Evolutionary conservation across 2,329 filamentous ascomycete species (phyloP).

Genomic region (Arthrocladium fulminans): DNA sequence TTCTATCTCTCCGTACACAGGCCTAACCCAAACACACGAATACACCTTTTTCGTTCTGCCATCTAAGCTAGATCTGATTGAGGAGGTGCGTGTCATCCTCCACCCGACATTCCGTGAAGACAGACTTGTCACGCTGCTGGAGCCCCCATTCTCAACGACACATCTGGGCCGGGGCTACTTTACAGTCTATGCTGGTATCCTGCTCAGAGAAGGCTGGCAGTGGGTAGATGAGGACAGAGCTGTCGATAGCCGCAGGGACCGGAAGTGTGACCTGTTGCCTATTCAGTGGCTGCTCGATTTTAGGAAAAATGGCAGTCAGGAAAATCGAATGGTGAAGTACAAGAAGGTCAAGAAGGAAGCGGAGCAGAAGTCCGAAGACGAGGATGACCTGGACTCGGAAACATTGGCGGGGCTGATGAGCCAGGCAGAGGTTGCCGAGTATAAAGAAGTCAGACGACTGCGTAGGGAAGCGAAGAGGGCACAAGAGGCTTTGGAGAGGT

Average conservation of each 20-base stretch:
- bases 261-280: slow-evolving; percentile 15
- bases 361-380: neutral
- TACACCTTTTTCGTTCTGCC: slow-evolving; percentile 22
- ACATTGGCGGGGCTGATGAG: neutral
- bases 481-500: no score
- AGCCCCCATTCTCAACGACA: slow-evolving; percentile 16
- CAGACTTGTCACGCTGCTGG: slow-evolving; percentile 8
- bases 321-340: neutral
- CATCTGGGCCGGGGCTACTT: slow-evolving; percentile 20
- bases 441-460: neutral
- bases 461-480: no score
- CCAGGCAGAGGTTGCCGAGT: slow-evolving; percentile 3
- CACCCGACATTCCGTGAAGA: slow-evolving; percentile 18
- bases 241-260: slow-evolving; percentile 12
- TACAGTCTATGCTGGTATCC: slow-evolving; percentile 18
- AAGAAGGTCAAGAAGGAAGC: neutral
- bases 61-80: slow-evolving; percentile 19
- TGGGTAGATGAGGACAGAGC: slow-evolving; percentile 17
- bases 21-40: slow-evolving; percentile 17
- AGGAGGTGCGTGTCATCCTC: slow-evolving; percentile 19
- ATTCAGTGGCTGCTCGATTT: slow-evolving; percentile 21
- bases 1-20: neutral
- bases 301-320: neutral
- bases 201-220: slow-evolving; percentile 17
- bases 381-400: neutral